These are phyloP conservation scores for Zancudomyces culisetae DNA, from an alignment of 371 early-diverging fungal genomes.

Conservation along the genomic window DNA sequence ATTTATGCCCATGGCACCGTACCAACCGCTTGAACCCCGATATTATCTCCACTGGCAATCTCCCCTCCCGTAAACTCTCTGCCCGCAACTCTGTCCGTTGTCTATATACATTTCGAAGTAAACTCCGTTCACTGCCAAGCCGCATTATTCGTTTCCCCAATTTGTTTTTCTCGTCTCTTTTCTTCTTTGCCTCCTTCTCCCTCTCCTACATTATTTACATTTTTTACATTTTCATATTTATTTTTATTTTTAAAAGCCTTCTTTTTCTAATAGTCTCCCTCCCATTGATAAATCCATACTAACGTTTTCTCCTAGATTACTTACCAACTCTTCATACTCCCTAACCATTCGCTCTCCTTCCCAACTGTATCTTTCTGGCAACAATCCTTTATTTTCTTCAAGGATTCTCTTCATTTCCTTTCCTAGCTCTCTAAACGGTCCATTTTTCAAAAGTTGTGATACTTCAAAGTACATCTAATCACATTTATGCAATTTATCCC, in stretches of 20 bases:
- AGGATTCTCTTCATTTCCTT: conserved; percentile 8
- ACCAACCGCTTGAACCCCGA: conserved; percentile 29
- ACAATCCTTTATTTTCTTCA: conserved; percentile 11
- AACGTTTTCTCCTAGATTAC: conserved; percentile 10
- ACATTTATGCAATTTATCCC: no score
- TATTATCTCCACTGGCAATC: conserved; percentile 9
- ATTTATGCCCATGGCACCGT: conserved; percentile 53
- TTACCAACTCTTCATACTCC: conserved; percentile 38
- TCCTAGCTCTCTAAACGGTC: conserved; percentile 13
- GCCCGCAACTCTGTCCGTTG: conserved; percentile 7
- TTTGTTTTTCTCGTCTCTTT: conserved; percentile 13
- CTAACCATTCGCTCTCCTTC: conserved; percentile 32
- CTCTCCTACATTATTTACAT: conserved; percentile 10
- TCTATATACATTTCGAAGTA: no score
- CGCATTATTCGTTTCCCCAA: not conserved
- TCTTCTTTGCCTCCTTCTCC: conserved; percentile 10
- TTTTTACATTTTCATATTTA: conserved; percentile 1
- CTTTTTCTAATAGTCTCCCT: conserved; percentile 8
- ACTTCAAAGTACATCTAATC: conserved; percentile 25
- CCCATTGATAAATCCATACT: conserved; percentile 3
- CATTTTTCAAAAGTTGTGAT: conserved; percentile 13
- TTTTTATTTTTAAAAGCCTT: conserved; percentile 3
- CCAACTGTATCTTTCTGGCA: conserved; percentile 41
- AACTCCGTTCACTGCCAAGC: not conserved
- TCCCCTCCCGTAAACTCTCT: conserved; percentile 13